These are phyloP conservation scores for Rhodotorula mucilaginosa DNA, from an alignment of 1,284 basidiomycete species.

Conservation along the genomic window DNA sequence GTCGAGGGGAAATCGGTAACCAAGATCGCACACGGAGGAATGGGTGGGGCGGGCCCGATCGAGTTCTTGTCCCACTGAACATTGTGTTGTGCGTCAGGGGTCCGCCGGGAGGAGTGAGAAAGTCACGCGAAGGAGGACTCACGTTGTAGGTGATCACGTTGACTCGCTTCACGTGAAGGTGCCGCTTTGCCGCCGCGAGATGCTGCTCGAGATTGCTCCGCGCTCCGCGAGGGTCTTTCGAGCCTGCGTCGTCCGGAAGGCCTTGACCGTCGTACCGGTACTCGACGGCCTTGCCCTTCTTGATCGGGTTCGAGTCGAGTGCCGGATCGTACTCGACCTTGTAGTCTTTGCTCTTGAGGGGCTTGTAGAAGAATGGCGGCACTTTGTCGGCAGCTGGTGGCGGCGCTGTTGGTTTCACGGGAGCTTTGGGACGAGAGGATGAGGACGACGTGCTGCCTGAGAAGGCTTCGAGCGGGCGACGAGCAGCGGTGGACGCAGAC, in stretches of 20 bases:
- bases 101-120: not conserved
- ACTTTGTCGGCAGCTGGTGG: not conserved
- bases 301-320: slow-evolving; percentile 58
- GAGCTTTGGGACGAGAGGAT: not conserved
- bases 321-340: slow-evolving; percentile 64
- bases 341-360: slow-evolving; percentile 54
- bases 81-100: not conserved
- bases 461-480: not conserved
- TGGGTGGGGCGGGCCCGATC: slow-evolving; percentile 69
- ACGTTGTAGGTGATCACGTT: slow-evolving; percentile 17
- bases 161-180: not conserved
- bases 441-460: not conserved
- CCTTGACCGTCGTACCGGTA: slow-evolving; percentile 41
- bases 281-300: slow-evolving; percentile 41
- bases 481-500: not conserved
- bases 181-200: not conserved
- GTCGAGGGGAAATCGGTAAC: slow-evolving; percentile 70
- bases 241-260: not conserved
- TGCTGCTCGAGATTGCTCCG: not conserved
- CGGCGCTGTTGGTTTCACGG: not conserved
- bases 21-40: slow-evolving; percentile 62
- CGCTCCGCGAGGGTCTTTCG: slow-evolving; percentile 19
- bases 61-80: slow-evolving; percentile 73
- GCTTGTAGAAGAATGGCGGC: slow-evolving; percentile 50
- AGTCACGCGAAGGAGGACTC: not conserved